Conservation (phyloP, 2,329 filamentous ascomycete genomes). For the Fusarium virguliforme region DNA sequence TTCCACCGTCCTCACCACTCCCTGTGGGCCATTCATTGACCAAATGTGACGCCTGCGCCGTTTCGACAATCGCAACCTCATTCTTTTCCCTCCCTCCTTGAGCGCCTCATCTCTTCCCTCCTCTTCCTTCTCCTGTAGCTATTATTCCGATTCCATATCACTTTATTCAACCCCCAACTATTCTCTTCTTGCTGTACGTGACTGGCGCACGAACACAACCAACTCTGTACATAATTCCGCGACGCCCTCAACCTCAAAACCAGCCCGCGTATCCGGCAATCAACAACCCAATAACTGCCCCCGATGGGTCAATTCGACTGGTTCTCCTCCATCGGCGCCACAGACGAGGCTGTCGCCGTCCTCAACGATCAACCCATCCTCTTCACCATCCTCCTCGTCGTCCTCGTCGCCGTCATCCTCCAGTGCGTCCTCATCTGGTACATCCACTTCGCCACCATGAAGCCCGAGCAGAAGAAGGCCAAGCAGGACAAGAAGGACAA, state of each 20-base stretch:
- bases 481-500: conserved; percentile 63
- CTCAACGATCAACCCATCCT: conserved; percentile 74
- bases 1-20: conserved; percentile 45
- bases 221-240: conserved; percentile 26
- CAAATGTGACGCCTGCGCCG: conserved; percentile 32
- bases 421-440: conserved; percentile 68
- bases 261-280: conserved; percentile 3
- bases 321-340: conserved; percentile 71
- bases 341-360: conserved; percentile 70
- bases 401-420: conserved; percentile 65
- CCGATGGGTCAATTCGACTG: conserved; percentile 71
- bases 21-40: conserved; percentile 41
- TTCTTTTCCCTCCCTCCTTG: conserved; percentile 32
- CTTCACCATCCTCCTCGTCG: conserved; percentile 71
- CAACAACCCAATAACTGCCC: conserved; percentile 3
- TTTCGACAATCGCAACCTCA: conserved; percentile 48
- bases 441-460: conserved; percentile 73
- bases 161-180: conserved; percentile 18
- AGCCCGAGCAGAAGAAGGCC: conserved; percentile 73
- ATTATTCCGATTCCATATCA: conserved; percentile 17
- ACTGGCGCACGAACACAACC: conserved; percentile 45
- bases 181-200: conserved; percentile 41
- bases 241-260: neutral
- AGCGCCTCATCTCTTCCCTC: conserved; percentile 29
- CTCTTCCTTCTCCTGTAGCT: conserved; percentile 31